Conservation (phyloP, 768 basidiomycete species). For the Floccularia luteovirens region DNA sequence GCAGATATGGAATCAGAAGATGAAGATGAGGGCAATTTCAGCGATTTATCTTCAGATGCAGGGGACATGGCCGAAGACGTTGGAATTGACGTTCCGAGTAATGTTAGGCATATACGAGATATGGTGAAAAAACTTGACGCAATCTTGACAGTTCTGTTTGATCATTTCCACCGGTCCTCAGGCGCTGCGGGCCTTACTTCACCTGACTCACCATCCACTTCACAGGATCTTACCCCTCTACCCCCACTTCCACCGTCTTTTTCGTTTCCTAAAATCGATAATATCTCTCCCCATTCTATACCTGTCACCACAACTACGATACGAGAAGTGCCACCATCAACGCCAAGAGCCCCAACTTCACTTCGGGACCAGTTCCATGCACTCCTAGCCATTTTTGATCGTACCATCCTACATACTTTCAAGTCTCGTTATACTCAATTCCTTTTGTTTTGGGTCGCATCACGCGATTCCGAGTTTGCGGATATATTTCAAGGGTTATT, state of each 20-base stretch:
- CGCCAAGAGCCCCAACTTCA: slow-evolving; percentile 11
- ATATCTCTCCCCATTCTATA: slow-evolving; percentile 7
- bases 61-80: slow-evolving; percentile 34
- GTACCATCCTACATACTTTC: slow-evolving; percentile 90
- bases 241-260: slow-evolving; percentile 16
- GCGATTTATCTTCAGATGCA: slow-evolving; percentile 72
- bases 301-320: neutral
- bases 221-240: slow-evolving; percentile 28
- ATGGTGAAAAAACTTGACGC: slow-evolving; percentile 93
- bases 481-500: slow-evolving; percentile 94
- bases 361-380: slow-evolving; percentile 71
- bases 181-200: slow-evolving; percentile 11
- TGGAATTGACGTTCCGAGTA: slow-evolving; percentile 37
- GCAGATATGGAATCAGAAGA: slow-evolving; percentile 50
- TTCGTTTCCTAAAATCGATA: slow-evolving; percentile 4
- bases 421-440: slow-evolving; percentile 98
- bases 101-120: slow-evolving; percentile 64
- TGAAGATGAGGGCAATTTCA: slow-evolving; percentile 48
- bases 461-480: slow-evolving; percentile 80
- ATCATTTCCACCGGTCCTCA: slow-evolving; percentile 61
- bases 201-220: slow-evolving; percentile 14
- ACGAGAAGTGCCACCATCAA: slow-evolving; percentile 6
- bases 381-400: slow-evolving; percentile 89
- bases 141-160: slow-evolving; percentile 78
- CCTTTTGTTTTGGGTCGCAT: slow-evolving; percentile 92